These are phyloP conservation scores for Coniochaeta ligniaria DNA, from an alignment of 2,329 filamentous ascomycete genomes.

Conservation along the genomic window DNA sequence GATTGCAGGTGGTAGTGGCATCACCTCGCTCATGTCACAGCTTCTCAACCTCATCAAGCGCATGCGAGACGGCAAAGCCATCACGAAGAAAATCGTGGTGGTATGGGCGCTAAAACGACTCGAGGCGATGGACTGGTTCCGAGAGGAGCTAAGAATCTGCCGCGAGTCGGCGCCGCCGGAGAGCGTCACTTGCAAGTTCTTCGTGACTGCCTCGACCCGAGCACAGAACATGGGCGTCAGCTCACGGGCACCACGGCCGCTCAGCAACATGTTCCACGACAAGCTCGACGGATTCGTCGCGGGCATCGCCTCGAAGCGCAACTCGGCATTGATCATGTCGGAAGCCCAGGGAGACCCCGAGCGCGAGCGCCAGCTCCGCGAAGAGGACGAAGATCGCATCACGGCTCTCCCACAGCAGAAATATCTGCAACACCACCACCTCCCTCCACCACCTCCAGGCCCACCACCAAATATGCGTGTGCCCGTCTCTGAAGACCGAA, in stretches of 20 bases:
- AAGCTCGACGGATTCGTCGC: slow-evolving; percentile 84
- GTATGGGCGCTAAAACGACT: slow-evolving; percentile 90
- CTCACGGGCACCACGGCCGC: slow-evolving; percentile 48
- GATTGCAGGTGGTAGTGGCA: slow-evolving; percentile 88
- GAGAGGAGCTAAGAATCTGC: slow-evolving; percentile 87
- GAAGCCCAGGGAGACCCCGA: slow-evolving; percentile 74
- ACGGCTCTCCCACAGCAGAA: slow-evolving; percentile 69
- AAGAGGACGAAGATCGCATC: slow-evolving; percentile 78
- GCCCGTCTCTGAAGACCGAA: slow-evolving; percentile 40
- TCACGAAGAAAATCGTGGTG: slow-evolving; percentile 83
- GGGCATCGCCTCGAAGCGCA: slow-evolving; percentile 78
- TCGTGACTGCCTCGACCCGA: slow-evolving; percentile 73
- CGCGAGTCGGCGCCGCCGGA: slow-evolving; percentile 82
- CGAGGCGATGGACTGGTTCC: slow-evolving; percentile 97
- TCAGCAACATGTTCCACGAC: slow-evolving; percentile 74
- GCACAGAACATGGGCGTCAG: slow-evolving; percentile 22
- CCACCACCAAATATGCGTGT: slow-evolving; percentile 14
- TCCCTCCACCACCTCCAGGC: slow-evolving; percentile 24
- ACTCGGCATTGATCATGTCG: slow-evolving; percentile 74
- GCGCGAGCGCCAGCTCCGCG: slow-evolving; percentile 70
- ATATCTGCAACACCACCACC: slow-evolving; percentile 50
- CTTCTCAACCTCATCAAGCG: slow-evolving; percentile 90
- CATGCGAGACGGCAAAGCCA: slow-evolving; percentile 90
- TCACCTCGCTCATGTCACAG: slow-evolving; percentile 89
- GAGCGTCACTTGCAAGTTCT: slow-evolving; percentile 89